Evolutionary conservation across 305 asterid genomes (phyloP).

Genomic region (Fraxinus angustifolia): DNA sequence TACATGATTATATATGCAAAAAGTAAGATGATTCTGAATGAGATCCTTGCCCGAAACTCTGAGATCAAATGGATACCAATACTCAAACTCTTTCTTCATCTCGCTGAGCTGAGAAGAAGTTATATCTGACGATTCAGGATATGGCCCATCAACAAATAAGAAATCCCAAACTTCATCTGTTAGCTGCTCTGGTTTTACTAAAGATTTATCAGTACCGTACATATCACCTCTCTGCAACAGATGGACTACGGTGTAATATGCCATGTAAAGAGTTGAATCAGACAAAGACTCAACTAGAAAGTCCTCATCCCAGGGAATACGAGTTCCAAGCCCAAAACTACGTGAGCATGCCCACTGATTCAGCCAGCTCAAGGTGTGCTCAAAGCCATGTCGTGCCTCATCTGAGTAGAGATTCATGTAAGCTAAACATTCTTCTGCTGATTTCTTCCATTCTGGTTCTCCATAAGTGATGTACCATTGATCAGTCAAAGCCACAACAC

Average conservation of each 20-base stretch:
- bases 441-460: constrained; percentile 71
- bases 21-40: constrained; percentile 88
- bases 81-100: constrained; percentile 87
- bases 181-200: constrained; percentile 65
- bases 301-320: constrained; percentile 93
- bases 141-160: constrained; percentile 65
- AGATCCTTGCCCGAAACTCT: constrained; percentile 98
- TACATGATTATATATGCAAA: constrained; percentile 75
- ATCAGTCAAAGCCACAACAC: constrained; percentile 93
- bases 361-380: constrained; percentile 93
- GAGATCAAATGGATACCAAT: constrained; percentile 94
- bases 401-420: constrained; percentile 81
- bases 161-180: constrained; percentile 95
- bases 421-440: constrained; percentile 82
- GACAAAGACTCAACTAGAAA: constrained; percentile 84
- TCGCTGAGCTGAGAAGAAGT: constrained; percentile 50
- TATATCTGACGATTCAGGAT: constrained; percentile 59
- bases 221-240: constrained; percentile 68
- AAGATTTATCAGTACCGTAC: constrained; percentile 66
- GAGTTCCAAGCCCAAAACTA: constrained; percentile 84
- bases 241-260: constrained; percentile 85
- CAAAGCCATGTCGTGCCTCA: constrained; percentile 76
- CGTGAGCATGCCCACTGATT: constrained; percentile 97
- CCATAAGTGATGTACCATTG: constrained; percentile 92
- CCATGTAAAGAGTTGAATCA: constrained; percentile 91